Conservation (phyloP, 345 rosid species). For the Physaria fendleri region DNA sequence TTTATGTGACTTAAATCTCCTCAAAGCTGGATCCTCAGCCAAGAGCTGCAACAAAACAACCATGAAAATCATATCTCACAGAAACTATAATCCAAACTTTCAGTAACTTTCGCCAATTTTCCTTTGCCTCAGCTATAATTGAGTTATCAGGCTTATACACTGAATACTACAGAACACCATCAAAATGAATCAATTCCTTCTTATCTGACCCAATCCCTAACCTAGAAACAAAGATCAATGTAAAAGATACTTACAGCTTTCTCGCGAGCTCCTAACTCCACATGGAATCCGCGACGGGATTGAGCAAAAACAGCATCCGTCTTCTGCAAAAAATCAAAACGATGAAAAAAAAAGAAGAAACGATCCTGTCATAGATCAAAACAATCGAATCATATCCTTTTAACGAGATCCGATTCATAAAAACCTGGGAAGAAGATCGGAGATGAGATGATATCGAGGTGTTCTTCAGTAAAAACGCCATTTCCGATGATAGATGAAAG, state of each 20-base stretch:
- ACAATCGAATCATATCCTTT: conserved; percentile 10
- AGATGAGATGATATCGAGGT: conserved; percentile 41
- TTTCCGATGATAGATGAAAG: conserved; percentile 38
- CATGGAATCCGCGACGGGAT: conserved; percentile 64
- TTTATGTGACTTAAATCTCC: conserved; percentile 66
- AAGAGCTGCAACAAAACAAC: conserved; percentile 52
- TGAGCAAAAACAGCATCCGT: conserved; percentile 35
- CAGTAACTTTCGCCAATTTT: background rate
- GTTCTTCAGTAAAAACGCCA: conserved; percentile 61
- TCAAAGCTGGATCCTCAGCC: conserved; percentile 66
- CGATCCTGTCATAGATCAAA: conserved; percentile 5
- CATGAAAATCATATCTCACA: background rate
- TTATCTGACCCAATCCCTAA: background rate
- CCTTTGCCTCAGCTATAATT: background rate
- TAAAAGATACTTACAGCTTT: conserved; percentile 58
- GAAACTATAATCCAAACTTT: background rate
- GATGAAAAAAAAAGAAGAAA: no score
- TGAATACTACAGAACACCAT: background rate
- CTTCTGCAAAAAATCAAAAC: conserved; percentile 35
- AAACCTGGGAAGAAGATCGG: conserved; percentile 65
- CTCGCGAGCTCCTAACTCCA: conserved; percentile 80
- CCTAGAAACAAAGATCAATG: background rate
- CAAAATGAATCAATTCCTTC: background rate
- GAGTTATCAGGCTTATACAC: background rate
- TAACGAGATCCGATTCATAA: background rate